Conservation (phyloP, 345 rosid species). For the Trapa incisa region DNA sequence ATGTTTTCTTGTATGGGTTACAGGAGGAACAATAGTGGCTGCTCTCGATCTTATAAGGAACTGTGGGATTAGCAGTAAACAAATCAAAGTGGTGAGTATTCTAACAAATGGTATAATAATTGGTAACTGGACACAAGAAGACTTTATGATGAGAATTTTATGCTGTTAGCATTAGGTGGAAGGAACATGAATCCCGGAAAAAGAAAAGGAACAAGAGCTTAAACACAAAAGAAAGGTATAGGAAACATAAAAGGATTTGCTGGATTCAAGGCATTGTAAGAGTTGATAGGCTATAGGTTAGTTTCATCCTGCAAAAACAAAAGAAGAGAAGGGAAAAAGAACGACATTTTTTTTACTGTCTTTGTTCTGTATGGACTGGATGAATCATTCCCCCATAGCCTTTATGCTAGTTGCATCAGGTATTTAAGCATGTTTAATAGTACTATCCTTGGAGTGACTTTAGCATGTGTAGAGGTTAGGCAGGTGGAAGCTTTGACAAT, state of each 20-base stretch:
- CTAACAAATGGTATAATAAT: too few species aligned
- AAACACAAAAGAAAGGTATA: too few species aligned
- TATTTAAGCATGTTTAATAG: too few species aligned
- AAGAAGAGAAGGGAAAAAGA: too few species aligned
- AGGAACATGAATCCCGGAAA: too few species aligned
- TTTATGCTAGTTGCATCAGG: too few species aligned
- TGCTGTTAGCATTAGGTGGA: background rate
- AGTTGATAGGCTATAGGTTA: background rate
- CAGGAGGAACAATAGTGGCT: slow-evolving; percentile 82
- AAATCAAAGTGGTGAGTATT: slow-evolving; percentile 70
- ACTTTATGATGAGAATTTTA: background rate
- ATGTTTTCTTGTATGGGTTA: slow-evolving; percentile 6
- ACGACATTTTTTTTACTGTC: background rate
- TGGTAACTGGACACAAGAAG: background rate
- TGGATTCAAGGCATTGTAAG: background rate
- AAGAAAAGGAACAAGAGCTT: too few species aligned
- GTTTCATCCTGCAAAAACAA: too few species aligned
- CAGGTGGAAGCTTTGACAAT: background rate
- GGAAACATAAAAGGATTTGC: background rate
- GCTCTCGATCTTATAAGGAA: slow-evolving; percentile 59
- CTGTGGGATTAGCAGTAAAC: slow-evolving; percentile 55
- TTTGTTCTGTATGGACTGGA: too few species aligned
- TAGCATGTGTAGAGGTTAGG: background rate
- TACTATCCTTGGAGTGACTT: too few species aligned
- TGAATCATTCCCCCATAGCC: too few species aligned